Percentiles rank a stretch among this genome's conserved stretches.
Conservation (phyloP, 2,329 filamentous ascomycete species). For the Fusarium dlaminii region DNA sequence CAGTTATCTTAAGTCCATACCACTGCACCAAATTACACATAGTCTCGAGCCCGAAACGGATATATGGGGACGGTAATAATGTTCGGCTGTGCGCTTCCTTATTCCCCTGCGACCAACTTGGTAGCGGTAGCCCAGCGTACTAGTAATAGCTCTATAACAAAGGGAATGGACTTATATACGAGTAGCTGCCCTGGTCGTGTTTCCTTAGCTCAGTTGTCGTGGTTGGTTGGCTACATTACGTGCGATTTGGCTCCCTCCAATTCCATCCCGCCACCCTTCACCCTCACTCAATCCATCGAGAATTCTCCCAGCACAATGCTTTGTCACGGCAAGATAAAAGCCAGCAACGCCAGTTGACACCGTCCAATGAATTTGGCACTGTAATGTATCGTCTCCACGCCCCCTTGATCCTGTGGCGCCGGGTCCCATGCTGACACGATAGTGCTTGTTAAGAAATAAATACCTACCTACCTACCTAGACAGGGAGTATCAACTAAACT, state of each 20-base stretch:
- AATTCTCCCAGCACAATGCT: background rate
- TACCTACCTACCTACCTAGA: background rate
- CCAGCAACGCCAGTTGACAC: conserved; percentile 1
- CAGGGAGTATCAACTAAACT: background rate
- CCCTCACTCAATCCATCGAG: background rate
- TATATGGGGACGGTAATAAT: conserved; percentile 30
- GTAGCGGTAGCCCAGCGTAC: background rate
- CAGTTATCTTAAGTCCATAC: conserved; percentile 14
- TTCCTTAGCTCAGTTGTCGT: background rate
- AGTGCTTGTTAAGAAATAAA: conserved; percentile 14
- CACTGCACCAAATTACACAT: conserved; percentile 19
- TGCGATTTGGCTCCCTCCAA: background rate
- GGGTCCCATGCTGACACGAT: conserved; percentile 21
- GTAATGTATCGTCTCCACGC: conserved; percentile 9
- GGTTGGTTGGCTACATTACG: conserved; percentile 4
- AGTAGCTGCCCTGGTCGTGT: conserved; percentile 1
- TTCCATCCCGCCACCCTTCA: background rate
- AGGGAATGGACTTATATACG: conserved; percentile 12
- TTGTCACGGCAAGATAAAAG: background rate
- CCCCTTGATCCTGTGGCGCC: conserved; percentile 22
- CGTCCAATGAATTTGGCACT: background rate
- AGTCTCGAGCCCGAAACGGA: conserved; percentile 22
- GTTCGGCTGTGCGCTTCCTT: background rate
- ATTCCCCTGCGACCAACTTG: background rate
- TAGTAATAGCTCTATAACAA: background rate